Evolutionary conservation across 495 filamentous ascomycete genomes (phyloP), one percentile per base, ranked within the genome.

Genomic region (Neurospora pannonica): DNA sequence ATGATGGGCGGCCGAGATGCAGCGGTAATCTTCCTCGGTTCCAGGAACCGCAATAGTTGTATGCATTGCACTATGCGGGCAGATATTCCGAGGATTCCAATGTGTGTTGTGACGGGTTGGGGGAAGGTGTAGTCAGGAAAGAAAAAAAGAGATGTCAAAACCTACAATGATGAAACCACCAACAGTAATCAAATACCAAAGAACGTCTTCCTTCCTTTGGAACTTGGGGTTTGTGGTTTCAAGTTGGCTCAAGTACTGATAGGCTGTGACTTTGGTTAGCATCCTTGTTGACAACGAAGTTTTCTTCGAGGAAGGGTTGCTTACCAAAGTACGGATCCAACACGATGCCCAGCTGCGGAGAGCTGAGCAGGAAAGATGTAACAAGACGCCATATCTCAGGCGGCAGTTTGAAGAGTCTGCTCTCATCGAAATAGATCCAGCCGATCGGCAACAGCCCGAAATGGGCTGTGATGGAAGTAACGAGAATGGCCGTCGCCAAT

Each of bases 21-120:
- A 91, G 90, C 92, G 94, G 92, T 91, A 87, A 92, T 98, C 93
- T 98, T 88, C 95, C 95, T 97, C 94, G 87, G 85, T 91, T 94
- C 88, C 92, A 97, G 94, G 94, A 97, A 97, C 93, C 94, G 94
- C 90, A 88, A 90, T 93, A 95, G 93, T 81, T 84, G 83, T 81
- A 76, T 90, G 83, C 78, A 82, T 72, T 82, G 83, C 88, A 88
- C 94, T 94, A 93, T 89, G 89, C 94, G 95, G 93, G 95, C 94
- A 98, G 95, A 92, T 93, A 91, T 92, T 74, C 87, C 87, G 93
- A 95, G 92, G 93, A 91, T 74, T 70, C 21, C 81, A 75, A 39
- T 74, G 71, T 77, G 72, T 71, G 48, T 4, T 48, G 42, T 36
- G 36, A 31, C 28, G 54, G 54, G 38, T 70, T 40, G 17, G 36